Evolutionary conservation across 2,329 filamentous ascomycete species (phyloP), one percentile per base, ranked within the genome.

Genomic region (Sordariomycetes sp.): DNA sequence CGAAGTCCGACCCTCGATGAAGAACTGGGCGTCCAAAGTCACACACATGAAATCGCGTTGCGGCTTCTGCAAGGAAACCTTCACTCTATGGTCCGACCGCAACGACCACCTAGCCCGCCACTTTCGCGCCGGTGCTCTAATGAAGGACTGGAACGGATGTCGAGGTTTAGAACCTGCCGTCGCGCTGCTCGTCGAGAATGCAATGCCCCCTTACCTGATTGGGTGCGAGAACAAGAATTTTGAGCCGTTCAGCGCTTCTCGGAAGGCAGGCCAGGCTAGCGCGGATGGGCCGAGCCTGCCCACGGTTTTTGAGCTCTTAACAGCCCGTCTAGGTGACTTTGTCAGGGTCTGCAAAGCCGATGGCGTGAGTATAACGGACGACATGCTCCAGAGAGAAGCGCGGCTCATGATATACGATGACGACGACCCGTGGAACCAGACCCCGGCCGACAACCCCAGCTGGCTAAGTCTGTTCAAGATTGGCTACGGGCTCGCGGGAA

Each of bases 361-460:
- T 63, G 61, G 63, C 3, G 55, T 66, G 0, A 66, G 68, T 0
- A 12, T 57, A n/a, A 70, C 66, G 0, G 70, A 72, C 34, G 65
- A 65, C 2, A 67, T 70, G 52, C 60, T 72, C 1, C 61, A 67
- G 25, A 57, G 61, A 10, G 65, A 70, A 53, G 69, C 68, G 3
- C 61, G 65, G 3, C 64, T 63, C 56, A 66, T 71, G 20, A 60
- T 70, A 36, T 64, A 59, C 28, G 65, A 61, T 25, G 63, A 64
- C 39, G 69, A 70, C 28, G 70, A 72, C 55, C 65, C 68, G 2
- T 73, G 70, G 71, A 72, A 73, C 53, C 70, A 71, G 53, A 73
- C 70, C 2, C 64, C 65, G 2, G 64, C 66, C 1, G 71, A 73
- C 57, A 68, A 72, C 53, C 61, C 62, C 7, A 60, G 65, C 2